These are phyloP conservation scores for Geotrichum citri-aurantii DNA, from an alignment of 1,139 yeast genomes.

Conservation along the genomic window DNA sequence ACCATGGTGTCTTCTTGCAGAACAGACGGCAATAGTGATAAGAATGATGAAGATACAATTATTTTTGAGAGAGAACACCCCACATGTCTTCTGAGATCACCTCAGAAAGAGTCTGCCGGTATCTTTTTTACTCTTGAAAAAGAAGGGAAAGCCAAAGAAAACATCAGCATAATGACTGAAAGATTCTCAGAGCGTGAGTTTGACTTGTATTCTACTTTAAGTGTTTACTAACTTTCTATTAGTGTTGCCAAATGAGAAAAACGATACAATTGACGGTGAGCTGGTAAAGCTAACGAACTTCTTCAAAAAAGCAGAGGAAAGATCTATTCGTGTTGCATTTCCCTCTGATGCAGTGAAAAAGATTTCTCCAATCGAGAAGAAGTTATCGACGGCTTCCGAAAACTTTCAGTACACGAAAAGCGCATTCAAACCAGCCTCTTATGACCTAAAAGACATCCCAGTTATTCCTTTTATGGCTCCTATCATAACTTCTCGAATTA, in stretches of 20 bases:
- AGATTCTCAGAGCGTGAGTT: conserved; percentile 5
- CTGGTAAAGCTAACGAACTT: conserved; percentile 2
- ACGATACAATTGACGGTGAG: neutral
- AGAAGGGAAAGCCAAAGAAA: neutral
- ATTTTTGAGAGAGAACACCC: conserved; percentile 14
- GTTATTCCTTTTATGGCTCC: neutral
- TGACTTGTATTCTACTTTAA: neutral
- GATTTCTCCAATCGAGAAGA: neutral
- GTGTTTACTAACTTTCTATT: neutral
- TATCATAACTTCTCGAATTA: conserved; percentile 4
- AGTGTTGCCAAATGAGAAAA: neutral
- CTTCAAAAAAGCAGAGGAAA: conserved; percentile 13
- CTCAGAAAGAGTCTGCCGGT: conserved; percentile 3
- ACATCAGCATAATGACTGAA: conserved; percentile 5
- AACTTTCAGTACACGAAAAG: neutral
- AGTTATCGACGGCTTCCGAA: neutral
- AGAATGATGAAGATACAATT: conserved; percentile 13
- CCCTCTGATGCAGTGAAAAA: conserved; percentile 2
- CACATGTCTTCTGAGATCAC: conserved; percentile 13
- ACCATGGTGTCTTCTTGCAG: conserved; percentile 3
- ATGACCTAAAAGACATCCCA: too few relatives aligned
- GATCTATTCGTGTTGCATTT: conserved; percentile 12
- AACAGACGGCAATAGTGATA: conserved; percentile 6
- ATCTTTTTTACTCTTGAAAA: neutral
- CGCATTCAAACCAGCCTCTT: neutral